A percentile compares a stretch with the other conserved stretches of the same genome.
Evolutionary conservation across 306 rosid species (phyloP).

Genomic region (Cucumis hystrix): DNA sequence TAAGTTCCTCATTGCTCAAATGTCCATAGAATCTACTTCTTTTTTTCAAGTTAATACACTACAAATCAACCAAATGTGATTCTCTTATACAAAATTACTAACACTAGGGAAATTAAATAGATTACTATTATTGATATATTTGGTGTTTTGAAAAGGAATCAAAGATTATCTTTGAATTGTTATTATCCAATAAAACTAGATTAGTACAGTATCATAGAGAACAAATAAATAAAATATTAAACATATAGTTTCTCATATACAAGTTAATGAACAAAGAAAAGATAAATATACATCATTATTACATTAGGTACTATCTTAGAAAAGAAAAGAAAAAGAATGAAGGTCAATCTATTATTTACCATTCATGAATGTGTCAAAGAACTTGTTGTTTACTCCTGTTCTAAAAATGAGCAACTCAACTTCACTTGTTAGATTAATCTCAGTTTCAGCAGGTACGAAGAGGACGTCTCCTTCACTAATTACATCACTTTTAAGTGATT

Average conservation of each 20-base stretch:
- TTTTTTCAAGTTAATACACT: too few relatives aligned
- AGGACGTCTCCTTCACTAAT: conserved; percentile 66
- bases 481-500: conserved; percentile 19
- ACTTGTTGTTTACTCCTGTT: conserved; percentile 62
- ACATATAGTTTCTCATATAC: not conserved
- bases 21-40: too few relatives aligned
- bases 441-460: conserved; percentile 65
- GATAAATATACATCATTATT: not conserved
- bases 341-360: not conserved
- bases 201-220: not conserved
- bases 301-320: not conserved
- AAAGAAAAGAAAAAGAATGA: not conserved
- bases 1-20: too few relatives aligned
- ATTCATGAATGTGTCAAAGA: conserved; percentile 20
- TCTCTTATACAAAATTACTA: too few relatives aligned
- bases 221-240: not conserved
- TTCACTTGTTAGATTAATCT: conserved; percentile 36
- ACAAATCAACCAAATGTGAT: too few relatives aligned
- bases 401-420: conserved; percentile 56
- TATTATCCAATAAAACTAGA: not conserved
- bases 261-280: not conserved
- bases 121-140: too few relatives aligned
- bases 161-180: not conserved
- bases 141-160: too few relatives aligned
- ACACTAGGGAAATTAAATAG: too few relatives aligned